Percentiles rank a stretch among this genome's conserved stretches.
These are phyloP conservation scores for Amanita jacksonii DNA, from an alignment of 768 basidiomycete species.

Conservation along the genomic window DNA sequence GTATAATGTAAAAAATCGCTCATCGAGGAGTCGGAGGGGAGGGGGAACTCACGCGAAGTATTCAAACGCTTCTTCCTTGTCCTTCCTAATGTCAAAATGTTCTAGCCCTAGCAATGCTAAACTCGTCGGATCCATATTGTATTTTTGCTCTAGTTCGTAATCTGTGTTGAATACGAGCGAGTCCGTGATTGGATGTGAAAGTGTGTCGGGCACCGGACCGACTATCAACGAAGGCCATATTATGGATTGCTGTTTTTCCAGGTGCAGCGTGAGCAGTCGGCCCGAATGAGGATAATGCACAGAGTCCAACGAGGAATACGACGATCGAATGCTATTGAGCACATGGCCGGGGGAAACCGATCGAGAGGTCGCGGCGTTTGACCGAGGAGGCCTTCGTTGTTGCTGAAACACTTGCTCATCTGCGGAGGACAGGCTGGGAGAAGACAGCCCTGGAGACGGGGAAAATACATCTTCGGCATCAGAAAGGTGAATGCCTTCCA, in stretches of 20 bases:
- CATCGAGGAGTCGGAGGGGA: neutral
- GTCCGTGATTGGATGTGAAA: conserved; percentile 43
- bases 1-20: neutral
- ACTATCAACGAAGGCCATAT: conserved; percentile 80
- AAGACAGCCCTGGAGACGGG: conserved; percentile 50
- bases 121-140: conserved; percentile 85
- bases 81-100: conserved; percentile 62
- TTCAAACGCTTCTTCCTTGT: conserved; percentile 73
- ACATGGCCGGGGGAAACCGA: conserved; percentile 48
- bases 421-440: conserved; percentile 50
- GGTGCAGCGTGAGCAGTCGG: conserved; percentile 66
- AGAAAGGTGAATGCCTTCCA: conserved; percentile 65
- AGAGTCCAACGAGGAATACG: conserved; percentile 72
- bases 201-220: conserved; percentile 57
- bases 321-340: conserved; percentile 53
- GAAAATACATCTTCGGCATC: conserved; percentile 54
- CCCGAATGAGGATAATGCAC: conserved; percentile 47
- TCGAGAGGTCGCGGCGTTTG: conserved; percentile 34
- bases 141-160: conserved; percentile 49
- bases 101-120: conserved; percentile 64
- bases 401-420: conserved; percentile 36
- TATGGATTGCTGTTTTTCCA: conserved; percentile 70
- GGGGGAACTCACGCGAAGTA: conserved; percentile 55
- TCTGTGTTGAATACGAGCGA: conserved; percentile 44
- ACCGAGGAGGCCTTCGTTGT: conserved; percentile 19